Percentiles rank a stretch among this genome's conserved stretches.
These are phyloP conservation scores for Sclerotinia trifoliorum DNA, from an alignment of 2,329 filamentous ascomycete species.

Conservation along the genomic window DNA sequence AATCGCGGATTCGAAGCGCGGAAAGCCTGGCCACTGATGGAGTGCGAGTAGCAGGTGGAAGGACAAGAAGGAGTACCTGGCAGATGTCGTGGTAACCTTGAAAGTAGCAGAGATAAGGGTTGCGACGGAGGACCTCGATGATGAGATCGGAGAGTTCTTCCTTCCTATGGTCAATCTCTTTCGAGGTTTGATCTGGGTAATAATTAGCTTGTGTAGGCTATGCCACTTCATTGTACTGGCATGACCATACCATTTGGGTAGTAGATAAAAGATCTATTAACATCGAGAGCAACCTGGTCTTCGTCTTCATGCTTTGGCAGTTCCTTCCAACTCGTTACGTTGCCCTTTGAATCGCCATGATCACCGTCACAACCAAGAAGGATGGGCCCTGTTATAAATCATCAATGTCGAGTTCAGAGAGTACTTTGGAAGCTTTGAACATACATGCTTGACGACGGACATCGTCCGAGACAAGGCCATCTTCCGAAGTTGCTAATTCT, in stretches of 20 bases:
- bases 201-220: conserved; percentile 31
- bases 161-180: conserved; percentile 70
- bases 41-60: conserved; percentile 61
- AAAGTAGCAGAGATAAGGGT: conserved; percentile 90
- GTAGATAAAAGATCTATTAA: conserved; percentile 95
- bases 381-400: conserved; percentile 56
- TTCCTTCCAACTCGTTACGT: conserved; percentile 42
- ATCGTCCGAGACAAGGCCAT: conserved; percentile 66
- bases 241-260: conserved; percentile 72
- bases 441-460: conserved; percentile 76
- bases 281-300: conserved; percentile 86
- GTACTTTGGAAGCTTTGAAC: conserved; percentile 41
- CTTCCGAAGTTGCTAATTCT: conserved; percentile 58
- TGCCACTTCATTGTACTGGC: conserved; percentile 11
- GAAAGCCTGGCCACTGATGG: conserved; percentile 76
- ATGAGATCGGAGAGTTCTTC: conserved; percentile 78
- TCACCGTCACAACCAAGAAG: conserved; percentile 48
- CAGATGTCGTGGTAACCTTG: conserved; percentile 99
- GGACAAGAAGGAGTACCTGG: conserved; percentile 87
- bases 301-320: conserved; percentile 81
- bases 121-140: conserved; percentile 70
- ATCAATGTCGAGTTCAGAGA: conserved; percentile 26
- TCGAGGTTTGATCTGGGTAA: conserved; percentile 62
- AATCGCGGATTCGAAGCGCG: conserved; percentile 87
- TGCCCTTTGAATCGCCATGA: conserved; percentile 29